phyloP scores from a whole-genome alignment of 2,329 filamentous ascomycete species.

The Pseudogymnoascus sp. region DNA sequence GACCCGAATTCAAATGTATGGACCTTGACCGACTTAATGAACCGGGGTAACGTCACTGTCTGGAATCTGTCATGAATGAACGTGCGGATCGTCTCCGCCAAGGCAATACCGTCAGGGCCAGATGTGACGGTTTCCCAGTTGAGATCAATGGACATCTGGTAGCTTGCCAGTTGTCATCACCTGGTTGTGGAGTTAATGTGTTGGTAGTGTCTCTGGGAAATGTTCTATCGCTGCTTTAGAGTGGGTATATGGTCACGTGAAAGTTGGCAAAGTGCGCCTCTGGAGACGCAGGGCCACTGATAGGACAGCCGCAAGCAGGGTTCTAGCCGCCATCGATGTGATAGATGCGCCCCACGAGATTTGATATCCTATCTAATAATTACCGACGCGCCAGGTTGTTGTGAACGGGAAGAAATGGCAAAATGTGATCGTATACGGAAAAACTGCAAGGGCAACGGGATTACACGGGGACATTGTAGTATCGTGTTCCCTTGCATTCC shows the following conservation, averaged over 20 bases:
- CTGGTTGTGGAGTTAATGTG: conserved; percentile 6
- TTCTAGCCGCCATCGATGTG: not conserved
- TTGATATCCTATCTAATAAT: conserved; percentile 4
- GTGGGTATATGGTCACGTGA: conserved; percentile 7
- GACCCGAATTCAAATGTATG: conserved; percentile 89
- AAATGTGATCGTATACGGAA: not conserved
- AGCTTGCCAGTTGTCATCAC: conserved; percentile 1
- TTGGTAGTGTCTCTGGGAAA: conserved; percentile 6
- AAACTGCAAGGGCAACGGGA: conserved; percentile 1
- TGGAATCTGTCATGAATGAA: conserved; percentile 98
- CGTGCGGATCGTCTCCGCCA: conserved; percentile 78
- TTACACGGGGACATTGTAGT: not conserved
- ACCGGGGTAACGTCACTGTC: conserved; percentile 78
- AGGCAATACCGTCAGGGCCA: conserved; percentile 75
- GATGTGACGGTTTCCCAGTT: conserved; percentile 91
- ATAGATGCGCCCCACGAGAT: not conserved
- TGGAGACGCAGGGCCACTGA: not conserved
- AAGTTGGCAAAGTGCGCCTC: not conserved
- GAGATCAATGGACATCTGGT: conserved; percentile 87
- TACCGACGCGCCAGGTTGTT: not conserved
- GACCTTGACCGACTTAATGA: conserved; percentile 93
- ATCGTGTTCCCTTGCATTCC: conserved; percentile 2
- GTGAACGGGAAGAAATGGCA: not conserved
- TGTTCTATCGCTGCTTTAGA: not conserved
- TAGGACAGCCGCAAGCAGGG: not conserved